Evolutionary conservation across 371 early-diverging fungal species (phyloP), one percentile per base, ranked within the genome.

Genomic region (Zancudomyces culisetae): DNA sequence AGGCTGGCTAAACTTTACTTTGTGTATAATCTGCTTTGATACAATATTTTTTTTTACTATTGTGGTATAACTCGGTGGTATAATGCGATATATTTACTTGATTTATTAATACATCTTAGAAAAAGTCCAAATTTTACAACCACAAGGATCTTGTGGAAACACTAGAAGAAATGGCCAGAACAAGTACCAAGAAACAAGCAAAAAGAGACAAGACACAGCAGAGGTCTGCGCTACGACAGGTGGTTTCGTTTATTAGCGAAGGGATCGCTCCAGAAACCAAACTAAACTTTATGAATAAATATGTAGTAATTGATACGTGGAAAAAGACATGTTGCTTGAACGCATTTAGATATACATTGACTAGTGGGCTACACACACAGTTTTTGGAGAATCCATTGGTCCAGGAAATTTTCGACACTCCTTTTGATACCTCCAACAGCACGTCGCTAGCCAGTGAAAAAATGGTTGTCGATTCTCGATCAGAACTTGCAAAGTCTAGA

Each of bases 171-270:
- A 60, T 84, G 19, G 72, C 74, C 2, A 68, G 75, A 2, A 80
- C 80, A 45, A 78, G 78, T 48, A 69, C 50, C 50, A 72, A 74
- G 30, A 74, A 72, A 15, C 73, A 73, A 24, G 74, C 69, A 20
- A 78, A 79, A 57, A 71, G 71, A 49, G 79, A 77, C 55, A 68
- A 75, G n/a, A 70, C 70, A 1, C 63, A 70, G 23, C 84, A 84
- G 47, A 74, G 79, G 35, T 72, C 74, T 0, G 75, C 77, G 0
- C 75, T 86, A 53, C 65, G 84, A 27, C 80, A 80, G 51, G 72
- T 86, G 43, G 58, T 81, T 23, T 60, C 62, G 29, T 78, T 74
- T n/a, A 77, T 86, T n/a, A 79, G 79, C 49, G 62, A 64, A 8
- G 72, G 73, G 21, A 57, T 62, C 12, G 51, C 59, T 28, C 79